These are phyloP conservation scores for Globisporangium irregulare DNA, from an alignment of 352 stramenopile genomes.

Conservation along the genomic window DNA sequence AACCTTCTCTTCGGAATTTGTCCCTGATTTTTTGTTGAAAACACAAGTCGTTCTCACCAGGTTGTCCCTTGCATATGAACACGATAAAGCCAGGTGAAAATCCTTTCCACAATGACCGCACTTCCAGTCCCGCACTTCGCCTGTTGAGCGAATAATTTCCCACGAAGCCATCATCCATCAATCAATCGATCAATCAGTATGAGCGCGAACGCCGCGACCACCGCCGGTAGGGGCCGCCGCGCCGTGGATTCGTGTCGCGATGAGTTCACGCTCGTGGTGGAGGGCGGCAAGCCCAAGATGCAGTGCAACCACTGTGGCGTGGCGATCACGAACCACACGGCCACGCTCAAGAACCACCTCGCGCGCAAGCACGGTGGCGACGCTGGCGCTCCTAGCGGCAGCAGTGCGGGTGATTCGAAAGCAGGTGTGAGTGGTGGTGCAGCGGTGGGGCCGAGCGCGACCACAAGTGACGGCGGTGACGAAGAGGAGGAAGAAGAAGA, in stretches of 20 bases:
- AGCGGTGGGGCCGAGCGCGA: neutral
- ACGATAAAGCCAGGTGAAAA: conserved; percentile 7
- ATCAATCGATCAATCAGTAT: neutral
- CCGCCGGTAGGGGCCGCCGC: conserved; percentile 10
- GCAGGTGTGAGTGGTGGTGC: neutral
- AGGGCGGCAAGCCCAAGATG: conserved; percentile 20
- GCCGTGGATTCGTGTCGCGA: conserved; percentile 15
- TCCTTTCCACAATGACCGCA: neutral
- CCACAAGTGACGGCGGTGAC: neutral
- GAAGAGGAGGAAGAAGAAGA: neutral
- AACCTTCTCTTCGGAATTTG: conserved; percentile 5
- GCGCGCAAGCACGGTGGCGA: conserved; percentile 14
- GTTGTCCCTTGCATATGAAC: neutral
- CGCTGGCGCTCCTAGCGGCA: neutral
- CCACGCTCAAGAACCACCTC: conserved; percentile 22
- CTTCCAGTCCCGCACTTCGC: neutral
- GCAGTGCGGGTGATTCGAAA: neutral
- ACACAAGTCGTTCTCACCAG: neutral
- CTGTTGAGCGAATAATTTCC: neutral
- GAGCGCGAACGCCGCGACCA: neutral
- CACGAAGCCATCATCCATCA: neutral
- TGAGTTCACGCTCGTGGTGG: conserved; percentile 20
- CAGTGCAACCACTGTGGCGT: conserved; percentile 21
- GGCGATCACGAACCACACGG: conserved; percentile 19
- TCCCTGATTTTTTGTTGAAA: conserved; percentile 5